phyloP scores from a whole-genome alignment of 306 rosid species.

The Quercus agrifolia region DNA sequence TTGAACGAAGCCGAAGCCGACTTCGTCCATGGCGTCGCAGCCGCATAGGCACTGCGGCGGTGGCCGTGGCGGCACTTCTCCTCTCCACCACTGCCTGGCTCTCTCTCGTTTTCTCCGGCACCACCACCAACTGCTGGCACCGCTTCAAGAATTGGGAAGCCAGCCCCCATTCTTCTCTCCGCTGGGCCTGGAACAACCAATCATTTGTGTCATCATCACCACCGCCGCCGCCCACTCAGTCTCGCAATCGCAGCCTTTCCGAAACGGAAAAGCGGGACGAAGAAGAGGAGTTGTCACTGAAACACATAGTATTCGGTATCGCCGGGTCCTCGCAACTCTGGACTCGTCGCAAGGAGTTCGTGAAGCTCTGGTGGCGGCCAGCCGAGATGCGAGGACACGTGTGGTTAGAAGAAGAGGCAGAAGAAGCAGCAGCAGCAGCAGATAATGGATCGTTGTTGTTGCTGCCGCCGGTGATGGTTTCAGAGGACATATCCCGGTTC shows the following conservation, averaged over 20 bases:
- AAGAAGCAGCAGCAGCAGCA: too few relatives aligned
- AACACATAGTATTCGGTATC: slow-evolving; percentile 66
- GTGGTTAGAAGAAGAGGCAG: slow-evolving; percentile 51
- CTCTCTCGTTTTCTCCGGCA: slow-evolving; percentile 57
- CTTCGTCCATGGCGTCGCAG: slow-evolving; percentile 42
- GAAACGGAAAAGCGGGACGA: background rate
- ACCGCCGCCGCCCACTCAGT: background rate
- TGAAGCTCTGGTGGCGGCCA: slow-evolving; percentile 78
- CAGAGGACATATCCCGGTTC: slow-evolving; percentile 65
- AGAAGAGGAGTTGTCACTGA: slow-evolving; percentile 37
- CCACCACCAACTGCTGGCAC: slow-evolving; percentile 44
- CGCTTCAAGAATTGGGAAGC: slow-evolving; percentile 45
- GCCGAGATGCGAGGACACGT: slow-evolving; percentile 67
- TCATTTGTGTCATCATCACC: slow-evolving; percentile 14
- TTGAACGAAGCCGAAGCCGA: slow-evolving; percentile 14
- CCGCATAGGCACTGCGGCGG: slow-evolving; percentile 38
- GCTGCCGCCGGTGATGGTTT: slow-evolving; percentile 58
- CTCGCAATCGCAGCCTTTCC: slow-evolving; percentile 23
- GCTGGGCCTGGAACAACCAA: slow-evolving; percentile 31
- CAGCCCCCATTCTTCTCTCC: slow-evolving; percentile 26
- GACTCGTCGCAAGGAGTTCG: slow-evolving; percentile 61
- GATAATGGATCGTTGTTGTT: background rate
- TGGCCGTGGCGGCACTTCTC: slow-evolving; percentile 57
- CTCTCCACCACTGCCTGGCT: slow-evolving; percentile 63
- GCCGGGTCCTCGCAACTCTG: slow-evolving; percentile 76